Conservation (phyloP, 83 land plant species). For the Picea abies region DNA sequence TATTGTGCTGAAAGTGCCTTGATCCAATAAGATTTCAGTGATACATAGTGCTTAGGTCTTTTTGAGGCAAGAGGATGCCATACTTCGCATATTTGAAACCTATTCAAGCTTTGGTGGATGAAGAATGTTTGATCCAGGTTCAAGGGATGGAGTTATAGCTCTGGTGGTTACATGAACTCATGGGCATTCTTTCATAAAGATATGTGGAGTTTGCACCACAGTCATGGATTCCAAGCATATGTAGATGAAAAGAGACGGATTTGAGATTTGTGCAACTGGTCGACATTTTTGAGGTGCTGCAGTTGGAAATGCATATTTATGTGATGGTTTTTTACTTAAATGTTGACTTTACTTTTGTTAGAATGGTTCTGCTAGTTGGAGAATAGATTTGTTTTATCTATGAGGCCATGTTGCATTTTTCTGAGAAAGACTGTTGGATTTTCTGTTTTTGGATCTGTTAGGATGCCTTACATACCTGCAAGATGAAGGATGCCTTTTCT, state of each 20-base stretch:
- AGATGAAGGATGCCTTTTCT: not conserved
- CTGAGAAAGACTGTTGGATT: not conserved
- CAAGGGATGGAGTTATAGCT: not conserved
- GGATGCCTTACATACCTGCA: too few relatives aligned
- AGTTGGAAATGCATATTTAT: not conserved
- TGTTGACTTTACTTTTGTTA: not conserved
- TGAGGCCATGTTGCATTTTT: not conserved
- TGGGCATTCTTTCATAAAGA: constrained; percentile 2
- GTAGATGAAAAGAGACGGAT: constrained; percentile 9
- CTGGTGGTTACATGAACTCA: constrained; percentile 12
- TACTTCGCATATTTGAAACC: not conserved
- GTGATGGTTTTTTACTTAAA: not conserved
- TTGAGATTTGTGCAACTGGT: constrained; percentile 3
- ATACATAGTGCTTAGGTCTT: not conserved
- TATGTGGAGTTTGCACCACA: constrained; percentile 6
- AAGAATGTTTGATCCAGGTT: constrained; percentile 3
- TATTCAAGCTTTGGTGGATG: constrained; percentile 12
- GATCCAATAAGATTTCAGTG: not conserved
- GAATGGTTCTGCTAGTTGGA: not conserved
- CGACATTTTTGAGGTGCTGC: constrained; percentile 10
- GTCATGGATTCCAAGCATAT: constrained; percentile 4
- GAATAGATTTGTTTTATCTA: not conserved
- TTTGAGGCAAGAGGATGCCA: constrained; percentile 1
- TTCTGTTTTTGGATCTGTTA: not conserved
- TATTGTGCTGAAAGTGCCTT: not conserved